phyloP scores from a whole-genome alignment of 345 rosid species.

The Viola odorata region DNA sequence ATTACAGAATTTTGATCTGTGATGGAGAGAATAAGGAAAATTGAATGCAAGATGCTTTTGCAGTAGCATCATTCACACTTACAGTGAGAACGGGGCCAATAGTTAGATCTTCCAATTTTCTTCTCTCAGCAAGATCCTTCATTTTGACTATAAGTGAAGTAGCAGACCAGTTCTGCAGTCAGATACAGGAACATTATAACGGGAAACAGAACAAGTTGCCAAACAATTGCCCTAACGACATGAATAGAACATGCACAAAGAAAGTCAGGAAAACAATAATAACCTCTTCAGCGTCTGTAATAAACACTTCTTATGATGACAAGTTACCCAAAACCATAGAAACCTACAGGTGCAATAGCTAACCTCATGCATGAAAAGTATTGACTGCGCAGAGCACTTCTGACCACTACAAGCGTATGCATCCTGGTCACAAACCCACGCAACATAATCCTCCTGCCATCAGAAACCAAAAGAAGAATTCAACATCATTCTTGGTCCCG shows the following conservation, averaged over 20 bases:
- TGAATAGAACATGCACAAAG: too few relatives aligned
- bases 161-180: constrained; percentile 68
- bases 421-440: constrained; percentile 99
- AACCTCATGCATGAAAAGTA: constrained; percentile 94
- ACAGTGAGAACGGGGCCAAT: constrained; percentile 95
- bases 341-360: constrained; percentile 11
- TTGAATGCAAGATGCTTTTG: neutral
- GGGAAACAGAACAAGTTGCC: neutral
- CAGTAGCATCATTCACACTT: constrained; percentile 24
- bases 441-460: constrained; percentile 82
- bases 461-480: constrained; percentile 9
- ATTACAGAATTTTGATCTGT: too few relatives aligned
- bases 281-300: too few relatives aligned
- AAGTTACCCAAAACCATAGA: too few relatives aligned
- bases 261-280: too few relatives aligned
- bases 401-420: constrained; percentile 99
- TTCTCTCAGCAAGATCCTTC: constrained; percentile 77
- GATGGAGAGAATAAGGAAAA: too few relatives aligned
- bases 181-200: constrained; percentile 3
- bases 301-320: too few relatives aligned
- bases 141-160: constrained; percentile 57
- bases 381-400: constrained; percentile 96
- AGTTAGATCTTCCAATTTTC: constrained; percentile 86
- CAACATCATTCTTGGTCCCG: constrained; percentile 5
- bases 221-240: too few relatives aligned